Percentiles rank a stretch among this genome's conserved stretches.
Evolutionary conservation across 768 basidiomycete species (phyloP).

Genomic region (Zangia roseola): DNA sequence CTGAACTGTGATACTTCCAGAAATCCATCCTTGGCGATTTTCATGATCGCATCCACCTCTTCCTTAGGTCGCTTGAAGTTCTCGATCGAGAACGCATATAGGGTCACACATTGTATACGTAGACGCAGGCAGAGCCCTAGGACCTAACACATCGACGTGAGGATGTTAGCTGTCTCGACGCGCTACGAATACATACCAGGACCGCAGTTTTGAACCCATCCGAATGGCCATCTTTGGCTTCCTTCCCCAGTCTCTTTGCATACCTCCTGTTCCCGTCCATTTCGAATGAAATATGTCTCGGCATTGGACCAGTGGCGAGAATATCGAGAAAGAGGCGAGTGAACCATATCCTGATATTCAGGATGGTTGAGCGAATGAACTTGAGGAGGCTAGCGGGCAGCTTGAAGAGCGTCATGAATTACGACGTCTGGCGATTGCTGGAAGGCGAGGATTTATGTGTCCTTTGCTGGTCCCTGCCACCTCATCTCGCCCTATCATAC

Average conservation of each 20-base stretch:
- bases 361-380: constrained; percentile 11
- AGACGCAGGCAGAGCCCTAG: constrained; percentile 83
- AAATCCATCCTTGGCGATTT: constrained; percentile 74
- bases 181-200: constrained; percentile 51
- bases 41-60: constrained; percentile 88
- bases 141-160: constrained; percentile 46
- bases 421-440: too few relatives aligned
- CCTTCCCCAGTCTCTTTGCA: constrained; percentile 65
- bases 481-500: too few relatives aligned
- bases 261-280: constrained; percentile 98
- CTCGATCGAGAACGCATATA: constrained; percentile 96
- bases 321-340: constrained; percentile 56
- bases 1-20: constrained; percentile 77
- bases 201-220: constrained; percentile 81
- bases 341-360: constrained; percentile 23
- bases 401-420: neutral
- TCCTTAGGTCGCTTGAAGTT: constrained; percentile 88
- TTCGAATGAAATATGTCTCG: constrained; percentile 88
- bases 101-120: constrained; percentile 80
- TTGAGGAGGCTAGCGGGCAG: too few relatives aligned
- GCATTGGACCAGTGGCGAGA: constrained; percentile 81
- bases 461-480: too few relatives aligned
- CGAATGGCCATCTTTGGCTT: constrained; percentile 75
- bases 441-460: too few relatives aligned
- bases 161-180: neutral